Percentiles rank a stretch among this genome's conserved stretches.
Evolutionary conservation across 1,284 basidiomycete species (phyloP).

Genomic region (Ustilago hordei): DNA sequence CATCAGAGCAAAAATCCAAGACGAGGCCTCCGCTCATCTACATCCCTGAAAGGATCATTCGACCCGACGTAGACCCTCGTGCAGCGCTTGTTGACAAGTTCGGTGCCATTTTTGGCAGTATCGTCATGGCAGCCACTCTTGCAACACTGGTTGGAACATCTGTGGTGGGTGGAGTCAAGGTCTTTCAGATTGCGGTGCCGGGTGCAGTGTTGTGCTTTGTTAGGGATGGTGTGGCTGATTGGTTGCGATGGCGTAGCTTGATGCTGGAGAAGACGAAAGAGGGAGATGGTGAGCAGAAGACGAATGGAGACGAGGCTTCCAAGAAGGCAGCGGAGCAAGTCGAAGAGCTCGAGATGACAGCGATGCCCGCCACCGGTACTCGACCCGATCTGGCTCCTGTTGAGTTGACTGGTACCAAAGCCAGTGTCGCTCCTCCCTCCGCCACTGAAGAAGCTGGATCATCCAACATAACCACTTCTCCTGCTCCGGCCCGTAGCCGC

Average conservation of each 20-base stretch:
- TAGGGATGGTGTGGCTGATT: slow-evolving; percentile 78
- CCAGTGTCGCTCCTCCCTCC: neutral
- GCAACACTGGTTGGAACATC: slow-evolving; percentile 75
- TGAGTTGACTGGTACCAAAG: neutral
- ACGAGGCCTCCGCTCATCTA: slow-evolving; percentile 53
- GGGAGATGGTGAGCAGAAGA: slow-evolving; percentile 20
- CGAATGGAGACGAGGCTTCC: slow-evolving; percentile 13
- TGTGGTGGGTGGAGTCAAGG: slow-evolving; percentile 73
- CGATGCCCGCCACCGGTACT: slow-evolving; percentile 18
- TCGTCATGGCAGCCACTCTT: slow-evolving; percentile 74
- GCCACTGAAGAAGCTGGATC: neutral
- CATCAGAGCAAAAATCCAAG: slow-evolving; percentile 2
- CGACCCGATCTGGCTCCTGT: slow-evolving; percentile 16
- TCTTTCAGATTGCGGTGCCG: slow-evolving; percentile 81
- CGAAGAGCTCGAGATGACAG: slow-evolving; percentile 41
- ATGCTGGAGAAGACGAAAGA: slow-evolving; percentile 20
- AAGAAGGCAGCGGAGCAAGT: slow-evolving; percentile 20
- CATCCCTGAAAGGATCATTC: slow-evolving; percentile 71
- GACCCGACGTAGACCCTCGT: slow-evolving; percentile 72
- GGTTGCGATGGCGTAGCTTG: slow-evolving; percentile 44
- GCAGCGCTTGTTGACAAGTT: slow-evolving; percentile 72
- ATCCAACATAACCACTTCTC: neutral
- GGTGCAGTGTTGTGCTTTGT: slow-evolving; percentile 81
- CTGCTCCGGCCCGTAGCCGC: slow-evolving; percentile 9
- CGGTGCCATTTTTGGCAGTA: slow-evolving; percentile 73